Evolutionary conservation across 371 early-diverging fungal genomes (phyloP), one percentile per base, ranked within the genome.

Genomic region (Mucor circinelloides): DNA sequence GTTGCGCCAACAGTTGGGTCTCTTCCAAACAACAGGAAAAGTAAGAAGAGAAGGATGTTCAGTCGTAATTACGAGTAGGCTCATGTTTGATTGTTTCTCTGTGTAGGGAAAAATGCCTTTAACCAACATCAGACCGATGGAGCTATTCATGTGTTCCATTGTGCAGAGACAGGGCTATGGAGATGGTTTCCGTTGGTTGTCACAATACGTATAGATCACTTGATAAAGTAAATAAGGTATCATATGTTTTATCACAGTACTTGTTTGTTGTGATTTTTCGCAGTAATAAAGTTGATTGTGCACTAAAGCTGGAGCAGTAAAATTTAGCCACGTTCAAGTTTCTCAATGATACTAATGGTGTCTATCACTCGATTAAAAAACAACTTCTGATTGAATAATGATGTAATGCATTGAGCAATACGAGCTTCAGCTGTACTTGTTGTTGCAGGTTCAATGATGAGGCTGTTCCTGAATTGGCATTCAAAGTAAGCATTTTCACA

Each of bases 111-210:
- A 94, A 78, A 91, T 94, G 52, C 87, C 89, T 61, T 86, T 96
- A 72, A 92, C 89, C 71, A 94, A 94, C 72, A 90, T 96, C 67
- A 87, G 99, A 63, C 95, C 99, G 57, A 94, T 97, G 68, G 99
- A 98, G 84, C 88, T 98, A 28, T 98, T 95, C 75, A 98, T 98
- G 99, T 97, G 97, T 87, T 96, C 96, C 19, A 94, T 98, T 34
- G 95, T 96, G 38, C 93, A 94, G 94, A 87, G 93, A 82, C 95
- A 95, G 82, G 99, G 99, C 71, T 98, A 98, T 79, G 97, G 97
- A 46, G 99, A 97, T 72, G 98, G 96, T 82, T 94, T 95, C 90
- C 91, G 93, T 72, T 95, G 95, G 95, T 71, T 95, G 69, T 94
- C 94, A 36, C 91, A 92, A 82, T 94, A 94, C 77, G 89, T 95